Base-by-base conservation (phyloP, 306 rosid species). In the Argentina anserina region DNA sequence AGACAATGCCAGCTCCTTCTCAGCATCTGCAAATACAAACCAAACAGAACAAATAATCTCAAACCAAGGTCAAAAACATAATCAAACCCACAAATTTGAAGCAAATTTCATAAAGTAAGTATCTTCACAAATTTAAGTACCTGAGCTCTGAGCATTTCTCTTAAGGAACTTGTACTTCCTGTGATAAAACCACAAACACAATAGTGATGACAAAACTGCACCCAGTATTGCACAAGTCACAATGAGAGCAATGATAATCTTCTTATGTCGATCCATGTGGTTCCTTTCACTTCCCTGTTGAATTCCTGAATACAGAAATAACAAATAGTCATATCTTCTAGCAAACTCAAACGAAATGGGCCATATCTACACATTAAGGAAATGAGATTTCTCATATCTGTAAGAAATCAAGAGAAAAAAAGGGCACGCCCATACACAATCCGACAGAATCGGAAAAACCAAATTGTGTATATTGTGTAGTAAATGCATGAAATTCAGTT, bases 161-260 rank as follows among this genome's bases (percentile, higher is more conserved):
- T 36, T 82, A 25, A 41, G 78, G 76, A 83, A 50, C 81, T 83
- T 89, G 72, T 67, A 69, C 53, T 77, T 86, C 73, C 72, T 80
- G 59, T 74, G 70, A 72, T 77, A 89, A 78, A 89, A 65, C 95
- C 99, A 88, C 68, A 86, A 65, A 68, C 82, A 74, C 23, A 89
- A 66, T 46, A 84, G 29, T 50, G 76, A 75, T 61, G 84, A 80
- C 39, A 88, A 31, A 77, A 86, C 61, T 11, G 72, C 83, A 76
- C 79, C 82, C 25, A 91, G 75, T 47, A 85, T 50, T 66, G 83
- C 73, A 63, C 91, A 78, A 37, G 84, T 84, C 36, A 78, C 83
- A 1, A 79, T 59, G 18, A 91, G 76, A 5, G 84, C 86, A 40
- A 86, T 82, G 1, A 85, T 43, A 81, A 85, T 82, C 80, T 81